Evolutionary conservation across 306 rosid species (phyloP), one percentile per base, ranked within the genome.

Genomic region (Hylodesmum podocarpum): DNA sequence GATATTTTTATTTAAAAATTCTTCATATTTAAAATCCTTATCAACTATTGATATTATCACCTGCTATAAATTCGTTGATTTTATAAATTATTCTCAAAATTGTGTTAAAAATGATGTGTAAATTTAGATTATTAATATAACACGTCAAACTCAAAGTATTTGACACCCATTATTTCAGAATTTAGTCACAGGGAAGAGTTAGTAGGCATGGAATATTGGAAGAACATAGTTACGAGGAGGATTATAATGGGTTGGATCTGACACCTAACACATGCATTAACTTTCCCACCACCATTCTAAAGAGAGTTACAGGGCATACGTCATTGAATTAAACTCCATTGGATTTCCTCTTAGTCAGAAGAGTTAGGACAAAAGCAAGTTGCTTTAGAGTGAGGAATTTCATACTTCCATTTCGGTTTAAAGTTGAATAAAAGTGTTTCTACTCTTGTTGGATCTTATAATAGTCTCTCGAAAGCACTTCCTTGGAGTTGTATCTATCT

Each of bases 311-410:
- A 41, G 64, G 74, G n/a, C n/a, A 19, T 44, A 78, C 58, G 83
- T 71, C 78, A 74, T 83, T 25, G 66, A 87, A 87, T 87, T 87
- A 88, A 87, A 84, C 64, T 66, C 80, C 65, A 50, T 25, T 81
- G 82, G 82, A 67, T 67, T 67, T 63, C 81, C 85, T 82, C 78
- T n/a, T n/a, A n/a, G n/a, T n/a, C n/a, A n/a, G n/a, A n/a, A 82
- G 74, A 87, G 72, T 80, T 80, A 21, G 87, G 55, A 80, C 78
- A 54, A 49, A 44, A 68, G 81, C 11, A 82, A 71, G 69, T 78
- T 81, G 84, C 73, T 73, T 66, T 78, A 40, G 83, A 65, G 72
- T 53, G 78, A 73, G 34, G 84, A 87, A 78, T 78, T 87, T 71
- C 84, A 85, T 37, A 73, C 62, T 87, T 75, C 87, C 87, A 39